Evolutionary conservation across 1,139 yeast genomes (phyloP), one percentile per base, ranked within the genome.

Genomic region (Geotrichum fermentans): DNA sequence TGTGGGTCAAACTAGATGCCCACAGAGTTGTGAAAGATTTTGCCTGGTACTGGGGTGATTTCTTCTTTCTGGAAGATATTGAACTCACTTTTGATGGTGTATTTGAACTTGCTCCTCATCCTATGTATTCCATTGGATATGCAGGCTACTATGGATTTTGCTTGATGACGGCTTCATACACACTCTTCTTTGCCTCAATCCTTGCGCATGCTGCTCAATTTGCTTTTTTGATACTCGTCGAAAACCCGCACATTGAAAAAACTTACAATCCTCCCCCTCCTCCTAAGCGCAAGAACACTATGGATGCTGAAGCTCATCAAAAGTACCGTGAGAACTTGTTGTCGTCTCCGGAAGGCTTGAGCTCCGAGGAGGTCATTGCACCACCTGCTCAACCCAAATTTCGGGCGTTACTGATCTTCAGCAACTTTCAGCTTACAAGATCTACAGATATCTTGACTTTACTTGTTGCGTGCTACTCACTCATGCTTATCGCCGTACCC

Each of bases 41-140:
- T 63, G 96, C 96, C 11, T 87, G 96, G 96, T 87, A 87, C 67
- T 87, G 96, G 96, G 96, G 96, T 29, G 96, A 87, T 65, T 87
- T 87, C 69, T 87, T 87, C 73, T 85, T 84, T 68, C 75, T 90
- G 54, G 84, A 86, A 63, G 87, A 86, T 58, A 80, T 82, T 61
- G 83, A 84, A 55, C 75, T 87, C 61, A 83, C 87, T 30, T 87
- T 87, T 67, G 95, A 88, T 64, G 96, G 96, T 41, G 95, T 87
- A 10, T 87, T 86, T 65, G 95, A 87, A 66, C 78, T 87, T 77
- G 88, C 92, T 13, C 96, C 96, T 36, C 96, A 87, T 64, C 96
- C 96, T 50, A 87, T 87, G 96, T 87, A 87, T 65, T 85, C 95
- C 0, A 83, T 88, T 48, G 96, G 96, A 5, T 87, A 87, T 64